A percentile compares a stretch with the other conserved stretches of the same genome.
These are phyloP conservation scores for Acidiella bohemica DNA, from an alignment of 495 filamentous ascomycete genomes.

Conservation along the genomic window DNA sequence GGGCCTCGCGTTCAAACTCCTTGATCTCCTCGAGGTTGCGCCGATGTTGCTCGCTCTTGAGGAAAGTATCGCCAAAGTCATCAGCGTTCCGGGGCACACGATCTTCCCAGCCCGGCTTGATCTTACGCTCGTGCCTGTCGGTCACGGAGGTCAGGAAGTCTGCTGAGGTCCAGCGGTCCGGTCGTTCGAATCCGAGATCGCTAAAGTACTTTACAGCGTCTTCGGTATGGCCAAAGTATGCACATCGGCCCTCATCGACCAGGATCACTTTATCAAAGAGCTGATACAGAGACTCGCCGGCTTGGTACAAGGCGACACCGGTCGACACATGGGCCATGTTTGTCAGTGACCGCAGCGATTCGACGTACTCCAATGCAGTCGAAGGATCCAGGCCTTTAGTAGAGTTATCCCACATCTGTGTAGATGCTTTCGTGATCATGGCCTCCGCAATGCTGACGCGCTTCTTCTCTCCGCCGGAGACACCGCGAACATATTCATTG, in stretches of 20 bases:
- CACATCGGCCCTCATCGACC: constrained; percentile 50
- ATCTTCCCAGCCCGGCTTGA: constrained; percentile 46
- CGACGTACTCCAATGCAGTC: constrained; percentile 53
- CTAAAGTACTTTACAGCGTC: constrained; percentile 28
- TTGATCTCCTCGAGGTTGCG: constrained; percentile 26
- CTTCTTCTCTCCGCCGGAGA: constrained; percentile 63
- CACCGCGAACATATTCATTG: constrained; percentile 49
- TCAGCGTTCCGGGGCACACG: constrained; percentile 52
- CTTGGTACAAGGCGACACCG: constrained; percentile 55
- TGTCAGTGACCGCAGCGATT: constrained; percentile 46
- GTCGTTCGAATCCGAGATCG: constrained; percentile 46
- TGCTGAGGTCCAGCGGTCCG: constrained; percentile 46
- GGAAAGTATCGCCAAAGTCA: constrained; percentile 45
- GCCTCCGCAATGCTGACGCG: constrained; percentile 57
- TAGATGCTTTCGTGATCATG: constrained; percentile 49
- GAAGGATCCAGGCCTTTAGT: constrained; percentile 53
- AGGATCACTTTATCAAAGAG: constrained; percentile 55
- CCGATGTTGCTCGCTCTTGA: constrained; percentile 30
- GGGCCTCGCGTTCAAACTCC: constrained; percentile 40
- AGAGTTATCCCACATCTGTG: constrained; percentile 57
- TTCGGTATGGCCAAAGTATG: constrained; percentile 38
- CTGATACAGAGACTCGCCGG: constrained; percentile 48
- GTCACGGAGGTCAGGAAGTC: constrained; percentile 64
- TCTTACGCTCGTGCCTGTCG: constrained; percentile 45
- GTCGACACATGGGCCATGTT: constrained; percentile 49